phyloP scores from a whole-genome alignment of 306 rosid species.

The Vigna radiata region DNA sequence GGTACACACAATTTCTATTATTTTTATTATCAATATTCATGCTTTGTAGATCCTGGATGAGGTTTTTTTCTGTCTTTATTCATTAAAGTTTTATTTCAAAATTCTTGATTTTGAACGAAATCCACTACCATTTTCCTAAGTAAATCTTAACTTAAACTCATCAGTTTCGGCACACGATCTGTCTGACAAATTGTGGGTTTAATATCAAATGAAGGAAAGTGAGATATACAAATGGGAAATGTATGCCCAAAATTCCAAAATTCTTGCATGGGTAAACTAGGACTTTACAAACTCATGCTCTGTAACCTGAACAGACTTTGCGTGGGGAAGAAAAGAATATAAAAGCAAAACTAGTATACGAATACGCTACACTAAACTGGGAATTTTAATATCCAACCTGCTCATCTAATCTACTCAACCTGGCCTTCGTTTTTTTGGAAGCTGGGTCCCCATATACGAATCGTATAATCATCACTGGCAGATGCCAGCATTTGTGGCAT shows the following conservation, averaged over 20 bases:
- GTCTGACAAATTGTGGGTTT: background rate
- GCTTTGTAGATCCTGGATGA: no score
- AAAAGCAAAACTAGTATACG: slow-evolving; percentile 38
- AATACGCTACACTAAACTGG: slow-evolving; percentile 44
- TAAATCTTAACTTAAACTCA: background rate
- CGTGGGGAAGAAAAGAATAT: slow-evolving; percentile 20
- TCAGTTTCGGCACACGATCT: background rate
- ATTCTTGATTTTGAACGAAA: no score
- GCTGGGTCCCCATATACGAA: slow-evolving; percentile 90
- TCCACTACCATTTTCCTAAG: background rate
- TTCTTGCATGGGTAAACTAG: slow-evolving; percentile 30
- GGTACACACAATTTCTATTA: no score
- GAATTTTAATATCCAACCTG: slow-evolving; percentile 28
- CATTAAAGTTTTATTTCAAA: no score
- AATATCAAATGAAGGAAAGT: slow-evolving; percentile 2
- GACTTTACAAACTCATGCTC: slow-evolving; percentile 55
- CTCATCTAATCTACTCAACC: slow-evolving; percentile 48
- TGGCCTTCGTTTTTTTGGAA: slow-evolving; percentile 38
- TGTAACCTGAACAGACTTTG: slow-evolving; percentile 42
- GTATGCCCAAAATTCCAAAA: slow-evolving; percentile 8
- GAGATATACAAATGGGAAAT: background rate
- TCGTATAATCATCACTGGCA: slow-evolving; percentile 81
- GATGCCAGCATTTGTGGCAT: slow-evolving; percentile 92
- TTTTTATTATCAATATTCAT: no score
- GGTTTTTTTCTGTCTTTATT: no score